Conservation (phyloP, 495 filamentous ascomycete genomes). For the Penicillium silybi region DNA sequence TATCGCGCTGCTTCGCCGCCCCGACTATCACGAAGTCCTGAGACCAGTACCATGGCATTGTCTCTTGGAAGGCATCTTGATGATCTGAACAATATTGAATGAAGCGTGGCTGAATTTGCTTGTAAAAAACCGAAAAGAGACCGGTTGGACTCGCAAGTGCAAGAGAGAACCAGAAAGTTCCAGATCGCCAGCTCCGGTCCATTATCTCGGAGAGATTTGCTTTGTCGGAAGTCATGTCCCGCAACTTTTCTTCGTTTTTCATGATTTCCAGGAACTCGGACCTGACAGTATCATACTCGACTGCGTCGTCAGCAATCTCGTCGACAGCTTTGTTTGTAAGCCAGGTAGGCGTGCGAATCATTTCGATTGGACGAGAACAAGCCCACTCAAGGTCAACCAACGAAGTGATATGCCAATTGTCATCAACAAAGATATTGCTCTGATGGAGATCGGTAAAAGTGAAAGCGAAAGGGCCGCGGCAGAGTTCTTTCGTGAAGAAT, state of each 20-base stretch:
- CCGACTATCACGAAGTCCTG: not conserved
- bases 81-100: not conserved
- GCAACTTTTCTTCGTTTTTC: not conserved
- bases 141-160: not conserved
- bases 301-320: conserved; percentile 7
- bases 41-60: not conserved
- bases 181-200: not conserved
- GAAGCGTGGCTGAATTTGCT: not conserved
- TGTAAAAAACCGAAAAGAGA: not conserved
- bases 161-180: not conserved
- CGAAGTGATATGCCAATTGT: conserved; percentile 29
- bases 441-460: conserved; percentile 28
- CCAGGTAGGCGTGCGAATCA: conserved; percentile 32
- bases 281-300: conserved; percentile 12
- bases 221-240: not conserved
- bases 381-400: conserved; percentile 38
- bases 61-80: not conserved
- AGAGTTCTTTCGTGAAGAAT: conserved; percentile 22
- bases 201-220: not conserved
- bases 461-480: conserved; percentile 23
- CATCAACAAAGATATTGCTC: conserved; percentile 37
- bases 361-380: conserved; percentile 31
- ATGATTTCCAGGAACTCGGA: conserved; percentile 2
- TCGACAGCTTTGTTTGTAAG: conserved; percentile 26
- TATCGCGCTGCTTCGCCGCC: not conserved